phyloP scores from a whole-genome alignment of 1,284 basidiomycete species.

The Moniliophthora roreri region DNA sequence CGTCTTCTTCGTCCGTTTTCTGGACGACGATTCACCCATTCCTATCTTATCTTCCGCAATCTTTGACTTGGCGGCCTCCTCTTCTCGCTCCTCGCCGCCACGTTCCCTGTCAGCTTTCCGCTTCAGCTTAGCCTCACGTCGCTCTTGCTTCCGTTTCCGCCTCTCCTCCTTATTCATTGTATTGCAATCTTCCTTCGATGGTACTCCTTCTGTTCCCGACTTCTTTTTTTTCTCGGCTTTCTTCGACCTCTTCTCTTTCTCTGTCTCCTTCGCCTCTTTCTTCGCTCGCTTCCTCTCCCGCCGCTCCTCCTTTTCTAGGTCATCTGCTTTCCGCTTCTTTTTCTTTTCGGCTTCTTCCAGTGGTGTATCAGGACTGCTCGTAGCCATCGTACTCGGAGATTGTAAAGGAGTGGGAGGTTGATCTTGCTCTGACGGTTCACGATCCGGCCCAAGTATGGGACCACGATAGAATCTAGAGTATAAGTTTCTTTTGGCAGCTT shows the following conservation, averaged over 20 bases:
- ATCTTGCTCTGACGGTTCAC: not conserved
- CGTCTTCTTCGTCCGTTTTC: not conserved
- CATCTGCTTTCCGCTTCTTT: slow-evolving; percentile 8
- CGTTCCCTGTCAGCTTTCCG: slow-evolving; percentile 22
- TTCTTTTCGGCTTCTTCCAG: not conserved
- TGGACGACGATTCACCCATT: not conserved
- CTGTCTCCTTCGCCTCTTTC: slow-evolving; percentile 25
- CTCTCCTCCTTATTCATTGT: slow-evolving; percentile 13
- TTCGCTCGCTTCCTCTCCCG: slow-evolving; percentile 17
- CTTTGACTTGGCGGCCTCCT: not conserved
- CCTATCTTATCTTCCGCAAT: slow-evolving; percentile 13
- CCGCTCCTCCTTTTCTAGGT: slow-evolving; percentile 15
- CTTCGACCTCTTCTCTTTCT: slow-evolving; percentile 19
- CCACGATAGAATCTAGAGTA: slow-evolving; percentile 85
- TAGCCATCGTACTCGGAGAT: not conserved
- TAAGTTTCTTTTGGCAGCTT: slow-evolving; percentile 71
- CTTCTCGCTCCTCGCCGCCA: slow-evolving; percentile 9
- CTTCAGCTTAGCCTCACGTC: slow-evolving; percentile 23
- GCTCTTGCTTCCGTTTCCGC: slow-evolving; percentile 17
- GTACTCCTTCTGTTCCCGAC: slow-evolving; percentile 1
- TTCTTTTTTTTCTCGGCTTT: slow-evolving; percentile 17
- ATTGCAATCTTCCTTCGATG: not conserved
- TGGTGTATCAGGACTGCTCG: not conserved
- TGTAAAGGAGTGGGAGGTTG: not conserved
- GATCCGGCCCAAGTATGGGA: slow-evolving; percentile 54